Evolutionary conservation across 2,329 filamentous ascomycete genomes (phyloP), one percentile per base, ranked within the genome.

Genomic region (Aspergillus tubingensis): DNA sequence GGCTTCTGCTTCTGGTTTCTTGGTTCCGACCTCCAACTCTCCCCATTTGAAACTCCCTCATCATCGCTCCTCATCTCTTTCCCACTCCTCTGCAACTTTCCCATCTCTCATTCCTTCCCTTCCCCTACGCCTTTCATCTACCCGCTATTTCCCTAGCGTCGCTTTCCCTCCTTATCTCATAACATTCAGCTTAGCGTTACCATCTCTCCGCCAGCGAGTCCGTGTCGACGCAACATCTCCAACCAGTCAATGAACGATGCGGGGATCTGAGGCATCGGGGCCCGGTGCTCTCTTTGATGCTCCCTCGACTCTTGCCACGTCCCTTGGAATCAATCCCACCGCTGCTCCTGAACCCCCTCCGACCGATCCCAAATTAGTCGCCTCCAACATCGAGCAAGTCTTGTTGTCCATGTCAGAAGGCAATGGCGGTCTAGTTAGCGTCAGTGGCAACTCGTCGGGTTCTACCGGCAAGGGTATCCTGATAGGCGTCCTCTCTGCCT

Each of bases 401-500:
- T 50, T 72, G n/a, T 63, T 65, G 27, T 67, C 67, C 44, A 61
- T 72, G 52, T 67, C 70, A 36, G 64, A 54, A 36, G 61, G 62
- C 23, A 63, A 61, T 62, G 68, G 64, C 53, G 64, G 62, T 52
- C 56, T 67, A 27, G 61, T 72, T 70, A 63, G 69, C 63, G 61
- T 73, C 68, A 59, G 80, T 73, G 73, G 70, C 72, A 76, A 77
- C 68, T 72, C 75, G 57, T 72, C 77, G 66, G 82, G 81, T 57
- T 86, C 84, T 39, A 86, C 86, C 57, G 86, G 86, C 61, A 88
- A 86, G 74, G 94, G 94, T 76, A 91, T 98, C 71, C 85, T 98
- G 77, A 98, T 99, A 75, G 95, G 94, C 68, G 88, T 99, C 73
- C 84, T 97, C 63, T 96, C 93, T 41, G 96, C 94, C 13, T 94